Evolutionary conservation across 2,329 filamentous ascomycete genomes (phyloP).

Genomic region (Pyrenophora graminea): DNA sequence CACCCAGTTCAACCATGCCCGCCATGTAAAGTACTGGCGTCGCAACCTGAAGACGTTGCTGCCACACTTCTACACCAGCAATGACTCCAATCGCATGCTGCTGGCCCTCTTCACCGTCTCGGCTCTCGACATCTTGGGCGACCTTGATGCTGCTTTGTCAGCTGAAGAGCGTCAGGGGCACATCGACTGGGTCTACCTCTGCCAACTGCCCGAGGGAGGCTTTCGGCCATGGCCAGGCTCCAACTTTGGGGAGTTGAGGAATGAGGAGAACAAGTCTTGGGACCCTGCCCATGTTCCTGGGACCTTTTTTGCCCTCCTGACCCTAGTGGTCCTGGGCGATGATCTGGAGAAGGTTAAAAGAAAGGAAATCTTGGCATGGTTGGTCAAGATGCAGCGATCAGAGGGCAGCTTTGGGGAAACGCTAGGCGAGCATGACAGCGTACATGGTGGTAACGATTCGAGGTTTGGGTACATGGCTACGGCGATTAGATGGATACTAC

Average conservation of each 20-base stretch:
- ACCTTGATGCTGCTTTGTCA: conserved; percentile 60
- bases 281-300: conserved; percentile 83
- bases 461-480: conserved; percentile 86
- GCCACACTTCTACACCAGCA: conserved; percentile 80
- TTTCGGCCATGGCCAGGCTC: conserved; percentile 85
- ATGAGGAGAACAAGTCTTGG: conserved; percentile 61
- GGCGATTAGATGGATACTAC: conserved; percentile 79
- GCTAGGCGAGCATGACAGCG: conserved; percentile 60
- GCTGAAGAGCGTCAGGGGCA: conserved; percentile 60
- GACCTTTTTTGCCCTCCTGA: conserved; percentile 83
- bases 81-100: conserved; percentile 87
- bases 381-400: conserved; percentile 72
- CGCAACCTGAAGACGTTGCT: conserved; percentile 82
- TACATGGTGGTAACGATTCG: conserved; percentile 83
- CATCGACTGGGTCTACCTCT: conserved; percentile 78
- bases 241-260: conserved; percentile 55
- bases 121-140: conserved; percentile 78
- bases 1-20: conserved; percentile 40
- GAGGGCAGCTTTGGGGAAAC: conserved; percentile 94
- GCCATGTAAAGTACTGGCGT: conserved; percentile 88
- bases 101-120: conserved; percentile 88
- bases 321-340: conserved; percentile 69
- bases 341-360: conserved; percentile 67
- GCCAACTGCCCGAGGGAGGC: conserved; percentile 83
- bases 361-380: conserved; percentile 70